phyloP scores from a whole-genome alignment of 257 asterid species.

The Ajuga chamaepitys region DNA sequence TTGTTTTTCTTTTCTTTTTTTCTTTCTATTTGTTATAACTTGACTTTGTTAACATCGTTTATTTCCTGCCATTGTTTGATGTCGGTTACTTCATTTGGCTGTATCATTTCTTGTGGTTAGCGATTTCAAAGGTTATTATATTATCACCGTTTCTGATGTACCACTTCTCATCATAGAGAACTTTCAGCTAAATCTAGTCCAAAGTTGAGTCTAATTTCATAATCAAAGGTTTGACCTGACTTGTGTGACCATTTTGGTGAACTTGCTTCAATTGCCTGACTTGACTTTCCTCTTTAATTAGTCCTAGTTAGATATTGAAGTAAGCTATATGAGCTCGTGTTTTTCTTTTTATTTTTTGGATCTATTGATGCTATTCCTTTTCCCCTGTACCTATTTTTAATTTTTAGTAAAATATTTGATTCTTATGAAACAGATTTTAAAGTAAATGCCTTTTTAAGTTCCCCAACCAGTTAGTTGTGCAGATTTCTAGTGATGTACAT shows the following conservation, averaged over 20 bases:
- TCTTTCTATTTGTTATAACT: neutral
- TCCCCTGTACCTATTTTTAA: too few species aligned
- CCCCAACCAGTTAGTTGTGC: neutral
- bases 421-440: too few species aligned
- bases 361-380: too few species aligned
- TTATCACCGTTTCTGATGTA: neutral
- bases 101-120: neutral
- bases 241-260: neutral
- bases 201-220: neutral
- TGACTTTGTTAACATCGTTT: neutral
- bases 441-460: neutral
- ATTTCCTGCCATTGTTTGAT: neutral
- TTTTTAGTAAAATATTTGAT: too few species aligned
- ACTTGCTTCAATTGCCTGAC: too few species aligned
- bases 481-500: neutral
- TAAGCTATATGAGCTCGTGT: too few species aligned
- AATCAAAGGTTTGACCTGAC: neutral
- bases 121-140: neutral
- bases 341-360: too few species aligned
- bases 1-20: neutral
- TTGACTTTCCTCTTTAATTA: too few species aligned
- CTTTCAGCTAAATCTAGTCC: neutral
- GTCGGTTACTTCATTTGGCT: neutral
- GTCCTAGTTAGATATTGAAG: too few species aligned
- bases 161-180: constrained; percentile 1